Conservation (phyloP, 2,329 filamentous ascomycete species). For the Xylariales sp. region DNA sequence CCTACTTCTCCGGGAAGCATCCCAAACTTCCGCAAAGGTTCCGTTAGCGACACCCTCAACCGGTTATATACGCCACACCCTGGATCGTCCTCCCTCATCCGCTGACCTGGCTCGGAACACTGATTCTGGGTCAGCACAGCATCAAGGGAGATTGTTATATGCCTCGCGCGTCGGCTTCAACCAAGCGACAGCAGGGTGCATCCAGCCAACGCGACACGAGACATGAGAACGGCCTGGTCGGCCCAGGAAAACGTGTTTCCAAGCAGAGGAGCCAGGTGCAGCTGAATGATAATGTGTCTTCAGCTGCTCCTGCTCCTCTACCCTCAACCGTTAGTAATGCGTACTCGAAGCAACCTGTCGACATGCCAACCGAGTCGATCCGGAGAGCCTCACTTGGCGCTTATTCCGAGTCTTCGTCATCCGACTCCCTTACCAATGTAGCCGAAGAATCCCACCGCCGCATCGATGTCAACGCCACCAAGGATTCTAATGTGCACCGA, state of each 20-base stretch:
- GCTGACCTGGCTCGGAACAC: slow-evolving; percentile 36
- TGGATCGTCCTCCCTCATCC: not conserved
- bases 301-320: slow-evolving; percentile 20
- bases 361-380: slow-evolving; percentile 32
- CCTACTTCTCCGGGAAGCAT: too few relatives aligned
- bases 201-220: slow-evolving; percentile 65
- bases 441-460: slow-evolving; percentile 53
- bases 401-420: slow-evolving; percentile 51
- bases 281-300: slow-evolving; percentile 25
- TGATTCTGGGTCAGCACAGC: slow-evolving; percentile 37
- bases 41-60: too few relatives aligned
- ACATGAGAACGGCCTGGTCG: slow-evolving; percentile 85
- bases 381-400: slow-evolving; percentile 46
- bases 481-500: slow-evolving; percentile 64
- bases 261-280: slow-evolving; percentile 43
- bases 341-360: slow-evolving; percentile 28
- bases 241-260: slow-evolving; percentile 61
- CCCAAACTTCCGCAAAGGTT: too few relatives aligned
- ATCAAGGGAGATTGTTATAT: slow-evolving; percentile 39
- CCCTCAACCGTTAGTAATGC: slow-evolving; percentile 29
- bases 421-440: slow-evolving; percentile 44
- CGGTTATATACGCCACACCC: too few relatives aligned
- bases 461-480: slow-evolving; percentile 67
- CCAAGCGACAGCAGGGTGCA: slow-evolving; percentile 58
- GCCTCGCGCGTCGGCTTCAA: slow-evolving; percentile 55